phyloP scores from a whole-genome alignment of 345 rosid species.

The Rubroshorea leprosula region DNA sequence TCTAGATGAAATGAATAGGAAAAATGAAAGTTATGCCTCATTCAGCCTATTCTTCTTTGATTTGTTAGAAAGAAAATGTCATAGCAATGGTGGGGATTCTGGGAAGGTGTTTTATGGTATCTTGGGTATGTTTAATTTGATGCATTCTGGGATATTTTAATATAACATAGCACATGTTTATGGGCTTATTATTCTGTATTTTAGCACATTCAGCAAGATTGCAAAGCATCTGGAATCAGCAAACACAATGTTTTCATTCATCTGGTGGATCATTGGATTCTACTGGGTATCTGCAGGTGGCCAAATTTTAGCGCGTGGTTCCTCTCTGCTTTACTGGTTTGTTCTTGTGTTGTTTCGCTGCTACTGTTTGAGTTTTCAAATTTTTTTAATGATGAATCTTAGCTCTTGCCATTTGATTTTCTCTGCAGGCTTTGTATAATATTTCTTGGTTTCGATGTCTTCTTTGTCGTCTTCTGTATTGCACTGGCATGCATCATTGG shows the following conservation, averaged over 20 bases:
- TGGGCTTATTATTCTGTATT: background rate
- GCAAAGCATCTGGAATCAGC: conserved; percentile 95
- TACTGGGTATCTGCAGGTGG: conserved; percentile 98
- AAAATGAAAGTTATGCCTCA: background rate
- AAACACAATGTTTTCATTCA: conserved; percentile 93
- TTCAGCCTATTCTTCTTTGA: background rate
- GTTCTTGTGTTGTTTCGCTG: conserved; percentile 14
- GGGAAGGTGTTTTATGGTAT: no score
- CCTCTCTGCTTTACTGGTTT: conserved; percentile 91
- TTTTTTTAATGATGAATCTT: conserved; percentile 14
- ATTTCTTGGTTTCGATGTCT: conserved; percentile 91
- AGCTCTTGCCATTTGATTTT: conserved; percentile 9
- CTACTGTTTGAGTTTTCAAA: conserved; percentile 6
- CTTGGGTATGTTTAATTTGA: background rate
- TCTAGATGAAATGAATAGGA: background rate
- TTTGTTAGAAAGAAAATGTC: no score
- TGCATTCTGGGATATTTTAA: background rate
- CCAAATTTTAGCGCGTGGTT: conserved; percentile 54
- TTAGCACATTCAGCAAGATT: conserved; percentile 33
- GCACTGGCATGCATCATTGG: conserved; percentile 94
- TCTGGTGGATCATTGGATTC: conserved; percentile 99
- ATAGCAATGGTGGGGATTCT: no score
- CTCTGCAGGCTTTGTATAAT: conserved; percentile 82
- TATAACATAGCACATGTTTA: background rate
- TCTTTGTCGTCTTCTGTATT: conserved; percentile 91